Evolutionary conservation across 768 basidiomycete genomes (phyloP).

Genomic region (Suillus discolor): DNA sequence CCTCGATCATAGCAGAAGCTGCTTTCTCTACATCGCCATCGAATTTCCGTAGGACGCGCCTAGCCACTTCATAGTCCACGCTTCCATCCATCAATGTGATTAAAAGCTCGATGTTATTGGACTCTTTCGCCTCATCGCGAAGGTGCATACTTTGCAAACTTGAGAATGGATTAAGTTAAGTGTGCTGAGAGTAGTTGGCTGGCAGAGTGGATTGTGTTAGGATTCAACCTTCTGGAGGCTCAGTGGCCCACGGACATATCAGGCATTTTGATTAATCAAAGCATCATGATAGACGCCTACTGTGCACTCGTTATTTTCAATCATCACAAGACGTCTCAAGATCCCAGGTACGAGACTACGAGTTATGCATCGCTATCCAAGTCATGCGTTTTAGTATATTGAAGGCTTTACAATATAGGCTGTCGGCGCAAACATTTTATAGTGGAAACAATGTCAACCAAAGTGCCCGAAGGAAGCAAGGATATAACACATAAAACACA

Average conservation of each 20-base stretch:
- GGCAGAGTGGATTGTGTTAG: not conserved
- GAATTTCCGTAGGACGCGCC: slow-evolving; percentile 60
- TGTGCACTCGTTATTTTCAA: not conserved
- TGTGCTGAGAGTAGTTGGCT: not conserved
- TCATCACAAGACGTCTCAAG: not conserved
- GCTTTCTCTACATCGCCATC: slow-evolving; percentile 61
- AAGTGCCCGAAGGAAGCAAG: not conserved
- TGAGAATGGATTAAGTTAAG: not conserved
- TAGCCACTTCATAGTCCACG: slow-evolving; percentile 48
- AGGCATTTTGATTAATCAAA: not conserved
- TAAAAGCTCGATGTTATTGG: slow-evolving; percentile 35
- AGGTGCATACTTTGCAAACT: not conserved
- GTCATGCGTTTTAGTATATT: not conserved
- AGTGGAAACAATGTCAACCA: not conserved
- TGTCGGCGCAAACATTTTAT: not conserved
- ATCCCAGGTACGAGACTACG: not conserved
- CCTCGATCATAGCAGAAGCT: slow-evolving; percentile 54
- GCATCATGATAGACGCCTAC: not conserved
- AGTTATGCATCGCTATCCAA: not conserved
- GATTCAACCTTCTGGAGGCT: not conserved
- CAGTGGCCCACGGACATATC: not conserved
- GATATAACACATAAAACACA: slow-evolving; percentile 2
- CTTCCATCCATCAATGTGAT: slow-evolving; percentile 41
- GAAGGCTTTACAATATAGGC: not conserved
- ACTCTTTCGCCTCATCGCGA: slow-evolving; percentile 30